Conservation (phyloP, 192 early-diverging fungal genomes). For the Globomyces pollinis-pini region DNA sequence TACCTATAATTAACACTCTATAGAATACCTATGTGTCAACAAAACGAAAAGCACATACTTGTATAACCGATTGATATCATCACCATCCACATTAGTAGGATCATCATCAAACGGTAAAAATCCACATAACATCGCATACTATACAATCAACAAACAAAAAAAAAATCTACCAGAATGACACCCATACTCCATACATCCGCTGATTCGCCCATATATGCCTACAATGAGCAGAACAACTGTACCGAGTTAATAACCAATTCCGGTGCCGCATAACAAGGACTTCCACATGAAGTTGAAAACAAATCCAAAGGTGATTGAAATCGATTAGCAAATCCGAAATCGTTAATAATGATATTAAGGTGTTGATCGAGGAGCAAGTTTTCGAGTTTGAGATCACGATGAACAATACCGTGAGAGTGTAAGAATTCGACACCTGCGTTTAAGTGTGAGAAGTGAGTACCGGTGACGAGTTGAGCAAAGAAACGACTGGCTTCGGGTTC, state of each 20-base stretch:
- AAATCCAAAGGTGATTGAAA: conserved; percentile 51
- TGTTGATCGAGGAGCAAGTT: conserved; percentile 88
- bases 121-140: conserved; percentile 61
- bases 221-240: background rate
- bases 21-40: conserved; percentile 63
- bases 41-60: conserved; percentile 54
- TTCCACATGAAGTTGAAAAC: conserved; percentile 92
- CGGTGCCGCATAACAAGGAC: conserved; percentile 97
- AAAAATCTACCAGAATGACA: no score
- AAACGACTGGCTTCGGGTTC: conserved; percentile 84
- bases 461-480: conserved; percentile 85
- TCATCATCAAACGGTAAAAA: conserved; percentile 58
- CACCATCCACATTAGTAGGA: conserved; percentile 47
- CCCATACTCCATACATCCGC: conserved; percentile 99
- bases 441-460: conserved; percentile 84
- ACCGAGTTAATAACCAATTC: conserved; percentile 93
- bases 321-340: conserved; percentile 98
- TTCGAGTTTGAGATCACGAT: conserved; percentile 95
- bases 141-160: no score
- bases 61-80: conserved; percentile 53
- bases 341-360: conserved; percentile 91
- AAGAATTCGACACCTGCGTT: conserved; percentile 78
- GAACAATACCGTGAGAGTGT: conserved; percentile 86
- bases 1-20: no score
- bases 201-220: conserved; percentile 87